phyloP scores from a whole-genome alignment of 495 filamentous ascomycete species.

The Lophium mytilinum region DNA sequence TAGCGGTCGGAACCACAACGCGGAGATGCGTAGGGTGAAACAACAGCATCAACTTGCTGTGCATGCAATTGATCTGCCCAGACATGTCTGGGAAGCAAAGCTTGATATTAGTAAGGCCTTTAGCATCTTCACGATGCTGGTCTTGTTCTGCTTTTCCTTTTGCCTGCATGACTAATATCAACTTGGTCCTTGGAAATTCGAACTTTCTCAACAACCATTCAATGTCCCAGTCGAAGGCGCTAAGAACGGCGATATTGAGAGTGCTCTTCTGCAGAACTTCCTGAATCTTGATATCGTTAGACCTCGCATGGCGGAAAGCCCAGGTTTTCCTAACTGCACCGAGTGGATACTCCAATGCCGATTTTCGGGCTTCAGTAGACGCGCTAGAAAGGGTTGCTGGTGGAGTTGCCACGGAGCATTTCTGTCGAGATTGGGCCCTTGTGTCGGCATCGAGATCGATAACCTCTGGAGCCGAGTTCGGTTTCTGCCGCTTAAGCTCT shows the following conservation, averaged over 20 bases:
- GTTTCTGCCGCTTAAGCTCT: slow-evolving; percentile 22
- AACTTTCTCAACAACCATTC: slow-evolving; percentile 63
- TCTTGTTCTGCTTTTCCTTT: slow-evolving; percentile 33
- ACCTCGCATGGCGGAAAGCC: slow-evolving; percentile 47
- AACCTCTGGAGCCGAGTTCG: background rate
- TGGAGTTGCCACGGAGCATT: background rate
- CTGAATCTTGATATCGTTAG: slow-evolving; percentile 79
- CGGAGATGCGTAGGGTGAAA: slow-evolving; percentile 62
- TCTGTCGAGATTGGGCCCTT: background rate
- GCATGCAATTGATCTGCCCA: slow-evolving; percentile 62
- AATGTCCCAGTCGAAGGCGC: slow-evolving; percentile 79
- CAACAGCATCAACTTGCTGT: slow-evolving; percentile 81
- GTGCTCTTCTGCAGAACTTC: slow-evolving; percentile 71
- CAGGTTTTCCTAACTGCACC: slow-evolving; percentile 82
- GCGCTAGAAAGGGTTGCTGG: slow-evolving; percentile 6
- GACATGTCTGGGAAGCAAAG: slow-evolving; percentile 77
- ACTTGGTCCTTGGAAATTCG: slow-evolving; percentile 42
- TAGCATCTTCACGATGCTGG: slow-evolving; percentile 37
- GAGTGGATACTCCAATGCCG: slow-evolving; percentile 50
- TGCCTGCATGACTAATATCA: slow-evolving; percentile 63
- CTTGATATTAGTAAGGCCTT: slow-evolving; percentile 46
- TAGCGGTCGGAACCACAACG: slow-evolving; percentile 73
- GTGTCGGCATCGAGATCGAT: background rate
- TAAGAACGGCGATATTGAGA: slow-evolving; percentile 69
- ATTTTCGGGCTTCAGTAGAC: background rate